These are phyloP conservation scores for Rostrohypoxylon terebratum DNA, from an alignment of 495 filamentous ascomycete species.

Conservation along the genomic window DNA sequence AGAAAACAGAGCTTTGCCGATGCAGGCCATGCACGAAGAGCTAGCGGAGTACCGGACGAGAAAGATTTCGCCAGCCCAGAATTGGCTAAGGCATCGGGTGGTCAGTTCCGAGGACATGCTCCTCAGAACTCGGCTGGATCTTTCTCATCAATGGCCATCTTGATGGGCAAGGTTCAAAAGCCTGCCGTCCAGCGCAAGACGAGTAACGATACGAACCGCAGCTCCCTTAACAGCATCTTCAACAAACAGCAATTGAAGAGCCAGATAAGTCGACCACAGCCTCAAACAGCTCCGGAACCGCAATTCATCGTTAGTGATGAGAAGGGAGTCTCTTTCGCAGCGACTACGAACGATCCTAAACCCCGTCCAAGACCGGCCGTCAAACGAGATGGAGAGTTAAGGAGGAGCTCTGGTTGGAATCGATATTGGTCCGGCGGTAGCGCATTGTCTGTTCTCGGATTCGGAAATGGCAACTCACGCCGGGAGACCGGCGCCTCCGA, in stretches of 20 bases:
- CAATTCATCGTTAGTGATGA: slow-evolving; percentile 50
- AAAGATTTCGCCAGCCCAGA: slow-evolving; percentile 68
- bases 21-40: slow-evolving; percentile 60
- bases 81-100: slow-evolving; percentile 59
- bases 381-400: slow-evolving; percentile 50
- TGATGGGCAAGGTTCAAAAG: slow-evolving; percentile 64
- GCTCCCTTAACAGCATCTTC: slow-evolving; percentile 61
- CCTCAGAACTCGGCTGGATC: slow-evolving; percentile 60
- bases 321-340: slow-evolving; percentile 57
- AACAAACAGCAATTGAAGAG: slow-evolving; percentile 65
- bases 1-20: slow-evolving; percentile 59
- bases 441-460: slow-evolving; percentile 63
- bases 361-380: slow-evolving; percentile 48
- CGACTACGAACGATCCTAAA: slow-evolving; percentile 52
- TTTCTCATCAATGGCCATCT: slow-evolving; percentile 67
- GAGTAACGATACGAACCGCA: slow-evolving; percentile 60
- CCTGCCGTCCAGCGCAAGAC: slow-evolving; percentile 52
- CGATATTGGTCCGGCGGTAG: slow-evolving; percentile 70
- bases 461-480: slow-evolving; percentile 55
- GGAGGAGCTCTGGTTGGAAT: slow-evolving; percentile 70
- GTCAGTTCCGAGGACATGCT: slow-evolving; percentile 61
- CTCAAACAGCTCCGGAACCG: slow-evolving; percentile 49
- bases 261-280: slow-evolving; percentile 66
- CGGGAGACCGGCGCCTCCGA: slow-evolving; percentile 60
- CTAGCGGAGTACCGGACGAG: slow-evolving; percentile 65